Conservation (phyloP, 2,329 filamentous ascomycete species). For the Neonectria hederae region DNA sequence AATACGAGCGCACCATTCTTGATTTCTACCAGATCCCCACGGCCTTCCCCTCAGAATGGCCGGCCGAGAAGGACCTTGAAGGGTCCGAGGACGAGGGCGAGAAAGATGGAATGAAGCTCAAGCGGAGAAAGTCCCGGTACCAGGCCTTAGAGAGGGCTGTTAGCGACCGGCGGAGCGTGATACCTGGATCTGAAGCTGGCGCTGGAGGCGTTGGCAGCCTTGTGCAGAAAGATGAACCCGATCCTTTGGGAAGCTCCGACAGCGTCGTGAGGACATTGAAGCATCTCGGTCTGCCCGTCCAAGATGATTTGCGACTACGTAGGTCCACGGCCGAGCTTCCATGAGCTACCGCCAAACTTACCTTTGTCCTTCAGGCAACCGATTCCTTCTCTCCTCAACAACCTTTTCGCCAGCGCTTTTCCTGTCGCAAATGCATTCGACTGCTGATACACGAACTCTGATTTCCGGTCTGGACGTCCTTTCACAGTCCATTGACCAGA, state of each 20-base stretch:
- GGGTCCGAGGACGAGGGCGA: constrained; percentile 70
- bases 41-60: constrained; percentile 86
- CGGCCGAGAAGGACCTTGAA: constrained; percentile 78
- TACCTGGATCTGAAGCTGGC: constrained; percentile 74
- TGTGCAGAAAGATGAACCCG: constrained; percentile 90
- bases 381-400: constrained; percentile 94
- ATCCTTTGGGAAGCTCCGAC: constrained; percentile 87
- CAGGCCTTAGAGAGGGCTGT: constrained; percentile 83
- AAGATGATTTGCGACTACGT: constrained; percentile 84
- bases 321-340: constrained; percentile 47
- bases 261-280: constrained; percentile 86
- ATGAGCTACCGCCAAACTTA: constrained; percentile 27
- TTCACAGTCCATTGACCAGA: constrained; percentile 93
- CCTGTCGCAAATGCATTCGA: constrained; percentile 88
- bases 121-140: constrained; percentile 79
- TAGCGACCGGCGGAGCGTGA: constrained; percentile 71
- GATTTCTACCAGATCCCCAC: constrained; percentile 89
- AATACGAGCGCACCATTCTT: constrained; percentile 79
- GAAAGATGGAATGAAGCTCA: constrained; percentile 56
- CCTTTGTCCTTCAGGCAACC: constrained; percentile 69
- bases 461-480: constrained; percentile 85
- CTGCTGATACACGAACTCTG: constrained; percentile 83
- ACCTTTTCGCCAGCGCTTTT: constrained; percentile 94
- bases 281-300: constrained; percentile 79
- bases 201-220: constrained; percentile 76